Evolutionary conservation across 768 basidiomycete genomes (phyloP).

Genomic region (Podaxis carcinomalis): DNA sequence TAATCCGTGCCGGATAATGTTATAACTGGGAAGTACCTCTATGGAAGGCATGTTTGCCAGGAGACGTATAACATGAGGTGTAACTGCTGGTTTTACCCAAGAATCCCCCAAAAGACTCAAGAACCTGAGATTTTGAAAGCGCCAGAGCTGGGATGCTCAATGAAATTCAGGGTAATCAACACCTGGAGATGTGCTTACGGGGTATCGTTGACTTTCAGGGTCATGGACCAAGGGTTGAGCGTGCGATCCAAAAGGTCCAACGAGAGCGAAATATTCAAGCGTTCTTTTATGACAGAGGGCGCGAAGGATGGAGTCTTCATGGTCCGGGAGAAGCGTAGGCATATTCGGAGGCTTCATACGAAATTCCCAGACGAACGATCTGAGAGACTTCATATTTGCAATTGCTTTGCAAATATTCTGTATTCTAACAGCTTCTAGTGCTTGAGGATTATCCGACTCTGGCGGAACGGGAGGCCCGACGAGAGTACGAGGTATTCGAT

Average conservation of each 20-base stretch:
- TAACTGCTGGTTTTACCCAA: slow-evolving; percentile 26
- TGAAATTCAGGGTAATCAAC: not conserved
- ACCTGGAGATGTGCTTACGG: slow-evolving; percentile 25
- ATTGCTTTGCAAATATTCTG: slow-evolving; percentile 37
- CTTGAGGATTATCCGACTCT: slow-evolving; percentile 11
- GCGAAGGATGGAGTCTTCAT: slow-evolving; percentile 37
- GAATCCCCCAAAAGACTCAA: slow-evolving; percentile 25
- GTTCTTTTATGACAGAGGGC: slow-evolving; percentile 23
- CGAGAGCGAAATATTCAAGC: slow-evolving; percentile 31
- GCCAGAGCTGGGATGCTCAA: slow-evolving; percentile 24
- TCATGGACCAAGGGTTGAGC: slow-evolving; percentile 25
- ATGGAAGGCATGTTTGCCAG: slow-evolving; percentile 24
- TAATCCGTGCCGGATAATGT: not conserved
- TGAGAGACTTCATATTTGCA: slow-evolving; percentile 35
- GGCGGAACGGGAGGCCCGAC: slow-evolving; percentile 21
- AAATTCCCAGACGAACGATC: slow-evolving; percentile 41
- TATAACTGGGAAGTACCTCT: slow-evolving; percentile 20
- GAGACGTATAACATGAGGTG: slow-evolving; percentile 25
- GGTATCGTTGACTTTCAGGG: slow-evolving; percentile 29
- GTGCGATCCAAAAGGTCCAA: slow-evolving; percentile 36
- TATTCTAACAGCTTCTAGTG: slow-evolving; percentile 29
- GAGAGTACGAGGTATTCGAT: slow-evolving; percentile 38
- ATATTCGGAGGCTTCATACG: slow-evolving; percentile 11
- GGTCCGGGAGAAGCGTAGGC: slow-evolving; percentile 27
- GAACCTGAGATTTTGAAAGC: slow-evolving; percentile 23